These are phyloP conservation scores for Epichloe brachyelytri DNA, from an alignment of 2,329 filamentous ascomycete genomes.

Conservation along the genomic window DNA sequence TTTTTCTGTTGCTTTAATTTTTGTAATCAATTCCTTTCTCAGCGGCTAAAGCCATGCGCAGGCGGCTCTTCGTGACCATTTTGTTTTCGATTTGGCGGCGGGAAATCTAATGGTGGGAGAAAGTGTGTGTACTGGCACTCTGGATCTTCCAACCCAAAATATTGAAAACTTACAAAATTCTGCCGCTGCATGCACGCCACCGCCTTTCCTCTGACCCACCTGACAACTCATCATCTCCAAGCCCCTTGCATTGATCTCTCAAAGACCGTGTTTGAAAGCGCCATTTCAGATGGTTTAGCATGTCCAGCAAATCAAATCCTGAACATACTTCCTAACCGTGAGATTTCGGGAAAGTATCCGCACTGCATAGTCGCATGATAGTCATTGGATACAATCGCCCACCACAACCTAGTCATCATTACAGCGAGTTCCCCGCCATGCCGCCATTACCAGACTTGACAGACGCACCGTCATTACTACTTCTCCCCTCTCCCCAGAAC, in stretches of 20 bases:
- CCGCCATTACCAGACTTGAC: not conserved
- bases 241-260: no score
- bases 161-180: slow-evolving; percentile 7
- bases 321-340: not conserved
- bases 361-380: no score
- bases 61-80: slow-evolving; percentile 34
- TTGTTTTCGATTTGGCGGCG: not conserved
- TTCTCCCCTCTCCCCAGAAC: slow-evolving; percentile 52
- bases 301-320: not conserved
- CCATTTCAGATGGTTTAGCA: not conserved
- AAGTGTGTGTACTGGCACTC: not conserved
- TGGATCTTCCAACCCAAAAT: not conserved
- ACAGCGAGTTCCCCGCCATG: not conserved
- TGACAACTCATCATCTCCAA: no score
- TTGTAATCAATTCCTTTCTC: slow-evolving; percentile 42
- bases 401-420: not conserved
- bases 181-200: slow-evolving; percentile 2
- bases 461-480: slow-evolving; percentile 34
- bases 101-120: not conserved
- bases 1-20: slow-evolving; percentile 38
- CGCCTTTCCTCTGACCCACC: not conserved
- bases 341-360: no score
- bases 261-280: no score
- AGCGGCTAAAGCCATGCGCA: slow-evolving; percentile 40
- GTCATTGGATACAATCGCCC: not conserved